Conservation (phyloP, 1,284 basidiomycete genomes). For the Tilletia walkeri region DNA sequence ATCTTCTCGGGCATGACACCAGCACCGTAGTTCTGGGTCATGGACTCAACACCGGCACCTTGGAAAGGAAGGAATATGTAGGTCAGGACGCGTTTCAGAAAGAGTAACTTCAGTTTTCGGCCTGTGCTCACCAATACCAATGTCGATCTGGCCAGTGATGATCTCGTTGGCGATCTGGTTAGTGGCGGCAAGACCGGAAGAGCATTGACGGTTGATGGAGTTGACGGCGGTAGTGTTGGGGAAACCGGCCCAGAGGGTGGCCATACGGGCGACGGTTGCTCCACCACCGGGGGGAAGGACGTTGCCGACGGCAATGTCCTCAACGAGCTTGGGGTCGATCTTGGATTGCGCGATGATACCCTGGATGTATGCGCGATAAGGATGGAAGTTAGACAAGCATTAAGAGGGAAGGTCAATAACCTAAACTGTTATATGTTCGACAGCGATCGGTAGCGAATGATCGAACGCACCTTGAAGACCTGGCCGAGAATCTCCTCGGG, state of each 20-base stretch:
- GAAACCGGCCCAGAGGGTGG: slow-evolving; percentile 84
- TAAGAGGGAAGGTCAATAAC: neutral
- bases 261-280: slow-evolving; percentile 87
- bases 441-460: neutral
- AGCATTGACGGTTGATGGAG: slow-evolving; percentile 86
- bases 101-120: too few relatives aligned
- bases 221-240: slow-evolving; percentile 67
- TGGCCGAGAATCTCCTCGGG: slow-evolving; percentile 86
- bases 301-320: slow-evolving; percentile 73
- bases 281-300: slow-evolving; percentile 90
- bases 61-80: neutral
- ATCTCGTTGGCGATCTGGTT: slow-evolving; percentile 91
- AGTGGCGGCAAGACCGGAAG: slow-evolving; percentile 82
- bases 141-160: slow-evolving; percentile 62
- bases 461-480: slow-evolving; percentile 53
- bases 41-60: slow-evolving; percentile 84
- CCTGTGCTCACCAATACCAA: slow-evolving; percentile 70
- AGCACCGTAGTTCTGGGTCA: slow-evolving; percentile 78
- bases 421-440: too few relatives aligned
- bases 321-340: slow-evolving; percentile 77
- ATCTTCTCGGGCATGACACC: slow-evolving; percentile 70
- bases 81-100: neutral
- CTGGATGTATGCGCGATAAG: neutral
- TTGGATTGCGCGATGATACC: slow-evolving; percentile 58
- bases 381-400: neutral